Base-by-base conservation (phyloP, 768 basidiomycete species). In the Russula compacta region DNA sequence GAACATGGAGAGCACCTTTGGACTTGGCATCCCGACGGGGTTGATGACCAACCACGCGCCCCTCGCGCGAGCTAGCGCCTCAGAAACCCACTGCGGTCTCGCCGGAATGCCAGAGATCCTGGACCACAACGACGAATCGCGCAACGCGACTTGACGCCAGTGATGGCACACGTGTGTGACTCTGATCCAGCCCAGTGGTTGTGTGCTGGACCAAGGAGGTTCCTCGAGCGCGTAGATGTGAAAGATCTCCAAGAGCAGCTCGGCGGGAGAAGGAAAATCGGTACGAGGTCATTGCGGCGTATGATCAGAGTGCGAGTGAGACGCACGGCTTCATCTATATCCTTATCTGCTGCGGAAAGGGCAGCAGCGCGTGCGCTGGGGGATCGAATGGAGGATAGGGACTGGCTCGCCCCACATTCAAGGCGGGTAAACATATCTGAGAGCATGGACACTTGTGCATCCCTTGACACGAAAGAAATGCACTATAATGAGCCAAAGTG, bases 81-180 rank as follows among this genome's bases (percentile, higher is more conserved):
- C 54, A 4, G 60, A 8, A n/a, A 53, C 19, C 50, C 55, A 61
- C 1, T 12, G 2, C 1, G 11, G 6, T 15, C 21, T 52, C 12
- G 19, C 0, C 24, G 39, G 39, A 17, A 38, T 9, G 0, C 60
- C 60, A 4, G 17, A n/a, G 51, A 64, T 42, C 7, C 35, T 36
- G 17, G 43, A 21, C 63, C 63, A 63, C 24, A 58, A 38, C 4
- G 39, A 32, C 8, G 64, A 36, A 12, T 64, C 49, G 14, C 43
- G 40, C 11, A 64, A 33, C n/a, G 60, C 52, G 39, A 60, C 46
- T 5, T 56, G 49, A 21, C 60, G 60, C 64, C 64, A 64, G 35
- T 58, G 48, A 19, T 42, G 49, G 47, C 64, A 64, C 7, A 64
- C 61, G 15, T 64, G 64, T 11, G 64, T 64, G 8, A 21, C 53